Percentiles rank a stretch among this genome's conserved stretches.
Evolutionary conservation across 805 yeast species (phyloP).

Genomic region (Monosporozyma aquatica): DNA sequence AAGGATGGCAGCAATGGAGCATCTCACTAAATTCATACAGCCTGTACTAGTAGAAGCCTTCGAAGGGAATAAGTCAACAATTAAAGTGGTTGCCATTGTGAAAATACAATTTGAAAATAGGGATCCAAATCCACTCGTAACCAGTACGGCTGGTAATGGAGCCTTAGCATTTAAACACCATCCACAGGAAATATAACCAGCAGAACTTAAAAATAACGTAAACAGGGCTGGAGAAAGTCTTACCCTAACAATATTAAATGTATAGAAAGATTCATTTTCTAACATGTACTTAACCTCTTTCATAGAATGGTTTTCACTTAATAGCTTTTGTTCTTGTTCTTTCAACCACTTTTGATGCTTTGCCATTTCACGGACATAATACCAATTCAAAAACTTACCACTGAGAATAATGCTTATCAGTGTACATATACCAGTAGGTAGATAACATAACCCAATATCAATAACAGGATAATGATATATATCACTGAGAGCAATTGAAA

Average conservation of each 20-base stretch:
- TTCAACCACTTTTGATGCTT: slow-evolving; percentile 18
- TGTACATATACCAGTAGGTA: slow-evolving; percentile 66
- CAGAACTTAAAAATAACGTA: slow-evolving; percentile 35
- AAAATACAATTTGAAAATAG: slow-evolving; percentile 47
- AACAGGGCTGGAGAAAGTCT: slow-evolving; percentile 40
- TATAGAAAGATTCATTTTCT: slow-evolving; percentile 23
- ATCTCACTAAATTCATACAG: slow-evolving; percentile 60
- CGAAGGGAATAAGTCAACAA: slow-evolving; percentile 66
- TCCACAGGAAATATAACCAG: slow-evolving; percentile 47
- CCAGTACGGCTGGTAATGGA: slow-evolving; percentile 45
- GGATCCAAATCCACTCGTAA: slow-evolving; percentile 50
- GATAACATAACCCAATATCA: slow-evolving; percentile 59
- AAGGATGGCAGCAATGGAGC: slow-evolving; percentile 59
- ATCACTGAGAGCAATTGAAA: slow-evolving; percentile 46
- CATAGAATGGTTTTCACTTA: slow-evolving; percentile 14
- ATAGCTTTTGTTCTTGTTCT: slow-evolving; percentile 9
- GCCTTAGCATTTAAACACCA: slow-evolving; percentile 54
- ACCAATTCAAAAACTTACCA: slow-evolving; percentile 49
- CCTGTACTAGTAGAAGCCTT: slow-evolving; percentile 68
- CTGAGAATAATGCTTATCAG: slow-evolving; percentile 47
- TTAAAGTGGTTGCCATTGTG: slow-evolving; percentile 50
- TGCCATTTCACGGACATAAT: slow-evolving; percentile 23
- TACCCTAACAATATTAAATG: slow-evolving; percentile 47
- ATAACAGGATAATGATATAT: slow-evolving; percentile 44
- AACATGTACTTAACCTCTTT: slow-evolving; percentile 14